Conservation (phyloP, 352 stramenopile species). For the Phytophthora melonis region DNA sequence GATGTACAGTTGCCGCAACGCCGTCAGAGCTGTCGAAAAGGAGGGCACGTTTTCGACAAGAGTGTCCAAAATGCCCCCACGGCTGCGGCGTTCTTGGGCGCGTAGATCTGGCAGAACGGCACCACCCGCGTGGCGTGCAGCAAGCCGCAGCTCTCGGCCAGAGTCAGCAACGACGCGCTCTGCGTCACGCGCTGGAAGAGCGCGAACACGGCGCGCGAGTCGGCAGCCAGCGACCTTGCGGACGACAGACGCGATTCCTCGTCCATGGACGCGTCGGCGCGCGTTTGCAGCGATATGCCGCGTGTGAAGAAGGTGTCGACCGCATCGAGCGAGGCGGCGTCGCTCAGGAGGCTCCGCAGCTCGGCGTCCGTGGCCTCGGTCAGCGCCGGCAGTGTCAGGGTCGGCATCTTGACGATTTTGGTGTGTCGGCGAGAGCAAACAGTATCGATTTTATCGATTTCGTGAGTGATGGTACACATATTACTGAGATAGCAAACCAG, state of each 20-base stretch:
- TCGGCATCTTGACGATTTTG: too few relatives aligned
- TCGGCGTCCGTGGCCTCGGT: conserved; percentile 14
- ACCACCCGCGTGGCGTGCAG: conserved; percentile 66
- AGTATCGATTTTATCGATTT: too few relatives aligned
- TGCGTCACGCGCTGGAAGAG: conserved; percentile 47
- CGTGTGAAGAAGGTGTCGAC: conserved; percentile 51
- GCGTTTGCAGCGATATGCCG: conserved; percentile 27
- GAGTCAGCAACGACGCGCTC: conserved; percentile 24
- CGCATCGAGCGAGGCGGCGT: conserved; percentile 1
- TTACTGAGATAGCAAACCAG: too few relatives aligned
- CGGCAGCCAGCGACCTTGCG: conserved; percentile 11
- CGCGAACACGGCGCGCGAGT: conserved; percentile 43
- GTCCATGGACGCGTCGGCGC: not conserved
- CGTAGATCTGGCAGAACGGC: conserved; percentile 72
- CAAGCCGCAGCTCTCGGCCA: conserved; percentile 26
- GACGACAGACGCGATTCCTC: not conserved
- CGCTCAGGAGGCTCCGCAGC: conserved; percentile 13
- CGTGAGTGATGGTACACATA: too few relatives aligned
- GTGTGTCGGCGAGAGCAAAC: too few relatives aligned
- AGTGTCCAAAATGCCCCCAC: conserved; percentile 42
- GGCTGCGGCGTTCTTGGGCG: conserved; percentile 38
- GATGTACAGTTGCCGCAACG: conserved; percentile 49
- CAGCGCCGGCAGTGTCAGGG: conserved; percentile 3
- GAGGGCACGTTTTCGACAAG: conserved; percentile 24
- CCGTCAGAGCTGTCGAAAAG: conserved; percentile 32